Conservation (phyloP, 1,139 yeast species). For the Suhomyces wounanorum region DNA sequence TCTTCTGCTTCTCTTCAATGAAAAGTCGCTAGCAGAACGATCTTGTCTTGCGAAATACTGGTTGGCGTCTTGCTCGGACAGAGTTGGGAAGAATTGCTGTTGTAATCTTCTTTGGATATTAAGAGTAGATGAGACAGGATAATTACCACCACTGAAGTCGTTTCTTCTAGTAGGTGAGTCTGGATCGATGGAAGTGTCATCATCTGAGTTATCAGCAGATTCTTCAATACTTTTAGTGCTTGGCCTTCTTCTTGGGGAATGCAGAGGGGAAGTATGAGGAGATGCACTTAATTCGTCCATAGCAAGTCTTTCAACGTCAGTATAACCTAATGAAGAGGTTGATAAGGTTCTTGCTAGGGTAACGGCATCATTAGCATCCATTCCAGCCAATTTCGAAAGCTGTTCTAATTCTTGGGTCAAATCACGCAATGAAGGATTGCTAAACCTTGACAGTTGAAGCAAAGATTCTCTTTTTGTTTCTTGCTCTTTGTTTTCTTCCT, state of each 20-base stretch:
- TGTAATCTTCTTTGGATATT: conserved; percentile 20
- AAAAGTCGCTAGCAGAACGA: conserved; percentile 23
- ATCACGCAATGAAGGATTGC: conserved; percentile 64
- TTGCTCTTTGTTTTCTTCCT: conserved; percentile 4
- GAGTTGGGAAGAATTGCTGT: conserved; percentile 18
- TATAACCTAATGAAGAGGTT: conserved; percentile 58
- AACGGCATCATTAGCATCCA: conserved; percentile 73
- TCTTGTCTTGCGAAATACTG: neutral
- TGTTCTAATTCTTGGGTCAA: conserved; percentile 67
- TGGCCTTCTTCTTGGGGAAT: conserved; percentile 13
- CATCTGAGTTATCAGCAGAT: conserved; percentile 8
- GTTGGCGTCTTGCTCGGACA: conserved; percentile 3
- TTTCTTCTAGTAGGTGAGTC: conserved; percentile 14
- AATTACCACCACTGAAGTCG: neutral
- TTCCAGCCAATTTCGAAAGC: conserved; percentile 68
- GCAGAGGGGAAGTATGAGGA: conserved; percentile 18
- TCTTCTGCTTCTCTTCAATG: conserved; percentile 44
- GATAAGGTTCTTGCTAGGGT: conserved; percentile 73
- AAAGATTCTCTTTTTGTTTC: conserved; percentile 13
- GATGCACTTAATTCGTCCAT: conserved; percentile 38
- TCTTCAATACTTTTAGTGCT: conserved; percentile 8
- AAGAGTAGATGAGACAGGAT: conserved; percentile 15
- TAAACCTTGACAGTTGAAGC: conserved; percentile 18
- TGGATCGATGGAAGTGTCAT: conserved; percentile 12
- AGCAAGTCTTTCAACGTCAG: conserved; percentile 52